Conservation (phyloP, 1,139 yeast genomes). For the Yamadazyma trypodendri region DNA sequence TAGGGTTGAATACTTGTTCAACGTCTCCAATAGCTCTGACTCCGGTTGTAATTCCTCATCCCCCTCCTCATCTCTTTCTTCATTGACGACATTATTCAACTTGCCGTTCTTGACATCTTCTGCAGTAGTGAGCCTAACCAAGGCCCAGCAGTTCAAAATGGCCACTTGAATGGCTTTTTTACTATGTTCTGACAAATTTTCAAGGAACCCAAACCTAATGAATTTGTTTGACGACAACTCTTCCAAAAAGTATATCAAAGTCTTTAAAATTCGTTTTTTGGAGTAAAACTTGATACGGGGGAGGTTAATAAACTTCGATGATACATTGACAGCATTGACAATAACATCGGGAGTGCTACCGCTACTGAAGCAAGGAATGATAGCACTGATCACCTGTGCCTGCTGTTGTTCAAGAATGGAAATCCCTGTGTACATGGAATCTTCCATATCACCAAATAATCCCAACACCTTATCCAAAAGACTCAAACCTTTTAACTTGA, state of each 20-base stretch:
- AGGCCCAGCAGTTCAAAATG: constrained; percentile 87
- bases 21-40: constrained; percentile 38
- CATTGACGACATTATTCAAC: background rate
- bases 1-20: constrained; percentile 57
- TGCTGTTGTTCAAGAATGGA: constrained; percentile 88
- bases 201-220: constrained; percentile 42
- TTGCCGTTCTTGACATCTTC: constrained; percentile 18
- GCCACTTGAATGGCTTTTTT: constrained; percentile 67
- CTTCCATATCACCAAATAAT: constrained; percentile 59
- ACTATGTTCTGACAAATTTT: constrained; percentile 50
- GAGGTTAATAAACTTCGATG: constrained; percentile 68
- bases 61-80: constrained; percentile 29
- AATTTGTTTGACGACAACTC: constrained; percentile 51
- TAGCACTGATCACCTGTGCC: constrained; percentile 88
- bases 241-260: constrained; percentile 67
- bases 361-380: constrained; percentile 81
- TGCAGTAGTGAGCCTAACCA: constrained; percentile 53
- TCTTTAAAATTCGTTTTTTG: constrained; percentile 61
- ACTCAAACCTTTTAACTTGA: constrained; percentile 66
- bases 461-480: constrained; percentile 48
- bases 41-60: constrained; percentile 28
- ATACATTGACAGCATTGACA: constrained; percentile 73
- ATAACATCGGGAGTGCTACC: constrained; percentile 76
- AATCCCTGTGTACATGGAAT: constrained; percentile 70
- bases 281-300: constrained; percentile 50